phyloP scores from a whole-genome alignment of 306 rosid species.

The Sesbania bispinosa region DNA sequence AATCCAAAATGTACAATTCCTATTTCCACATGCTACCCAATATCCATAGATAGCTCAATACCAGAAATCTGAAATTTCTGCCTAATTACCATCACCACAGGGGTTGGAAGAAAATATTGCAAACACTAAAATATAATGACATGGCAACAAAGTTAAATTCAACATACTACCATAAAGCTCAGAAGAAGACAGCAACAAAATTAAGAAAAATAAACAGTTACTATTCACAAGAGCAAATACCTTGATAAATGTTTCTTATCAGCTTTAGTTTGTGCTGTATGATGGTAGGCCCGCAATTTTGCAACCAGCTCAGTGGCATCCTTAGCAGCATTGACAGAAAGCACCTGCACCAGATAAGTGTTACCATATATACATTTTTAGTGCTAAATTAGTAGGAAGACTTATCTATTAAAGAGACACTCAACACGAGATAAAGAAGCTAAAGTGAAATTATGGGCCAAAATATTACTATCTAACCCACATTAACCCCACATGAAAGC shows the following conservation, averaged over 20 bases:
- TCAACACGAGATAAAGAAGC: not conserved
- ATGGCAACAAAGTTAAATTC: not conserved
- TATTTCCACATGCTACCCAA: not conserved
- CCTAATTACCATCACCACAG: not conserved
- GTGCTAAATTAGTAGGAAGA: not conserved
- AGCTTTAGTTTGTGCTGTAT: slow-evolving; percentile 80
- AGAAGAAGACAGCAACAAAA: not conserved
- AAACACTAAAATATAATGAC: not conserved
- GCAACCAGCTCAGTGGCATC: slow-evolving; percentile 95
- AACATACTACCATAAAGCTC: not conserved
- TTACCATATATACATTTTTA: not conserved
- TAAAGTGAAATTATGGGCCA: not conserved
- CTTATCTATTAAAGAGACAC: not conserved
- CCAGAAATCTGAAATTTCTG: not conserved
- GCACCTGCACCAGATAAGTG: slow-evolving; percentile 57
- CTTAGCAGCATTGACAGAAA: slow-evolving; percentile 97
- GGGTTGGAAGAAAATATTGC: not conserved
- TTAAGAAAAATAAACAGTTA: not conserved
- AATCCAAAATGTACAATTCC: not conserved
- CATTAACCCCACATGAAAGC: not conserved
- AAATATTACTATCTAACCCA: not conserved
- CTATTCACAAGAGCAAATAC: slow-evolving; percentile 36
- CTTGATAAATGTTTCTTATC: slow-evolving; percentile 87
- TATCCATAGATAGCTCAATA: not conserved
- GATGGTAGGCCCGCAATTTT: slow-evolving; percentile 83